Base-by-base conservation (phyloP, 805 yeast species). In the Candida sanyiensis region DNA sequence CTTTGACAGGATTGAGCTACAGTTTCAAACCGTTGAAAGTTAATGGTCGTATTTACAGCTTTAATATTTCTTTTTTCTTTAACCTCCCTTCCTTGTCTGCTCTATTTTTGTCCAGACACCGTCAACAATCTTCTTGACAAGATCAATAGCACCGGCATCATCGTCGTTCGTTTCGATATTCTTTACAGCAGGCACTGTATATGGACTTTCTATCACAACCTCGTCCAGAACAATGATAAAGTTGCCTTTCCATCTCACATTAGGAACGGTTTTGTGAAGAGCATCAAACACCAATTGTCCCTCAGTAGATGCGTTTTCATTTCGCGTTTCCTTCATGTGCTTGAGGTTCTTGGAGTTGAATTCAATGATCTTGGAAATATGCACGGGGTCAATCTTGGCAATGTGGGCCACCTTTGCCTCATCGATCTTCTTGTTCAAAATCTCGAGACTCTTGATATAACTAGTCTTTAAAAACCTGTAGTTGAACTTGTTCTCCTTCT, bases 381-480 rank as follows among this genome's bases (percentile, higher is more conserved):
- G 28, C n/a, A 36, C 20, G 2, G 46, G 29, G 28, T 51, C 50
- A 7, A 50, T 23, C 13, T 46, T 35, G 10, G 37, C 21, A 9
- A 52, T 46, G 35, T 44, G 34, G 3, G 43, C 51, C 18, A 52
- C 42, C 15, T 45, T 45, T 2, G 49, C 5, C 6, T 43, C 42
- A 26, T 52, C 50, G 17, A 48, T 59, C 40, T 59, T 67, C 46
- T 59, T 72, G 33, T 68, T 74, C 36, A 64, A 49, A 9, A 70
- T 71, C 18, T 66, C 64, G 13, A 81, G 63, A 6, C 66, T 63
- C 50, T 76, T 79, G 45, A 83, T 70, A 53, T 75, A 80, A 2
- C 75, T 56, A 7, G 76, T 66, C 52, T 77, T 78, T 37, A 82
- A 62, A 34, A 81, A 61, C 43, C 72, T 69, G 57, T 73, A 78